These are phyloP conservation scores for Aotearoamyces nothofagi DNA, from an alignment of 2,329 filamentous ascomycete genomes.

Conservation along the genomic window DNA sequence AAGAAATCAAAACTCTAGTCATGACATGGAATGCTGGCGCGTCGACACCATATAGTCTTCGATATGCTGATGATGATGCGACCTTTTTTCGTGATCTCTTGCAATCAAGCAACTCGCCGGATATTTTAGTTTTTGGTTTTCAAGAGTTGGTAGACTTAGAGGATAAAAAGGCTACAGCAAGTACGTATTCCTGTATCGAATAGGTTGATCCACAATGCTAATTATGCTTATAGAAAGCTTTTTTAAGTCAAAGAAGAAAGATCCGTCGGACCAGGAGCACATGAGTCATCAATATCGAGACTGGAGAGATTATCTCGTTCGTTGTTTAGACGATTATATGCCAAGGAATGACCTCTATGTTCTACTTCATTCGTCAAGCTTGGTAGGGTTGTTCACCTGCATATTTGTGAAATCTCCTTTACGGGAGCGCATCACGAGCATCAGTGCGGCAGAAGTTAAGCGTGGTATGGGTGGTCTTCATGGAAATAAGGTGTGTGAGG, in stretches of 20 bases:
- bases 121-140: slow-evolving; percentile 91
- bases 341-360: slow-evolving; percentile 64
- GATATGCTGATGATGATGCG: slow-evolving; percentile 53
- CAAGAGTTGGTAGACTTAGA: slow-evolving; percentile 97
- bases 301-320: slow-evolving; percentile 81
- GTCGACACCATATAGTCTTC: slow-evolving; percentile 73
- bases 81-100: slow-evolving; percentile 72
- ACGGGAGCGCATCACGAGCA: slow-evolving; percentile 58
- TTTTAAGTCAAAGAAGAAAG: slow-evolving; percentile 81
- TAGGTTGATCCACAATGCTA: too few species aligned
- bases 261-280: slow-evolving; percentile 62
- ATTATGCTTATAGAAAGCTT: slow-evolving; percentile 50
- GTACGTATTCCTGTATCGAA: slow-evolving; percentile 26
- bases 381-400: slow-evolving; percentile 92
- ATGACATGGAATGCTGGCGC: slow-evolving; percentile 97
- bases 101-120: slow-evolving; percentile 60
- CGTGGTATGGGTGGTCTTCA: slow-evolving; percentile 90
- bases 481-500: slow-evolving; percentile 62
- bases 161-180: slow-evolving; percentile 95
- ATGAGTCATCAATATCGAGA: slow-evolving; percentile 97
- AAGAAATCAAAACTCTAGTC: slow-evolving; percentile 64
- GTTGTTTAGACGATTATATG: slow-evolving; percentile 72
- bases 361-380: slow-evolving; percentile 72
- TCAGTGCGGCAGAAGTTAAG: slow-evolving; percentile 76
- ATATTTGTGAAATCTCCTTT: slow-evolving; percentile 80